Evolutionary conservation across 495 filamentous ascomycete species (phyloP).

Genomic region (Hyaloscypha variabilis): DNA sequence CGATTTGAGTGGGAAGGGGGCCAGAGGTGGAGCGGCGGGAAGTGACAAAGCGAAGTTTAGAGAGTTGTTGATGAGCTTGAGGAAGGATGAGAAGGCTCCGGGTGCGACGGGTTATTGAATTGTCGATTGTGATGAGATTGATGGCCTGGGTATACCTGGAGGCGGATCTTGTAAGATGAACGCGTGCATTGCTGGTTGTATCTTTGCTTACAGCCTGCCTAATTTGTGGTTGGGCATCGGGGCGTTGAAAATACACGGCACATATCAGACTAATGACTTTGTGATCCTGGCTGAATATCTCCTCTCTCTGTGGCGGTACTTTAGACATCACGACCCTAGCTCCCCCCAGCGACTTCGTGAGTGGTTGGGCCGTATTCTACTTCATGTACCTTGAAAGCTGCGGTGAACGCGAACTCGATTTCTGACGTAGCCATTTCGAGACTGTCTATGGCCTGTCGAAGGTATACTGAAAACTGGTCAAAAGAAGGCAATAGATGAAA

Average conservation of each 20-base stretch:
- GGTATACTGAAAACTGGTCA: too few species aligned
- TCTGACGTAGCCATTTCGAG: too few species aligned
- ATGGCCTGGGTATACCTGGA: constrained; percentile 6
- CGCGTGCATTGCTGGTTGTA: constrained; percentile 24
- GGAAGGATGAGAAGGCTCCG: constrained; percentile 93
- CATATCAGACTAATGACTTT: constrained; percentile 14
- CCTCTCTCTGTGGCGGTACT: too few species aligned
- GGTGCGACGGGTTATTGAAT: constrained; percentile 68
- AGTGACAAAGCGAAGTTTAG: constrained; percentile 95
- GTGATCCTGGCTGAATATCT: neutral
- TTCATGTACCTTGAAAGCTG: too few species aligned
- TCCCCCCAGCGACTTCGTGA: too few species aligned
- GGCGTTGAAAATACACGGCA: constrained; percentile 33
- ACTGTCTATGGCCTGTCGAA: too few species aligned
- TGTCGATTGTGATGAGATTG: neutral
- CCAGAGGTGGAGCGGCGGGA: constrained; percentile 78
- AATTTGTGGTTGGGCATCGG: constrained; percentile 20
- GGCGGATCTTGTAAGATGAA: constrained; percentile 23
- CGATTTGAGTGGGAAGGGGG: constrained; percentile 92
- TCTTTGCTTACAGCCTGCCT: constrained; percentile 21
- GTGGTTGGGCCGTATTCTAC: too few species aligned
- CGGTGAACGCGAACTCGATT: too few species aligned
- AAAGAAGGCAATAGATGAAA: too few species aligned
- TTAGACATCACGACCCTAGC: too few species aligned
- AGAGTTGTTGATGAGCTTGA: constrained; percentile 83